Base-by-base conservation (phyloP, 495 filamentous ascomycete species). In the Penicillium herquei region DNA sequence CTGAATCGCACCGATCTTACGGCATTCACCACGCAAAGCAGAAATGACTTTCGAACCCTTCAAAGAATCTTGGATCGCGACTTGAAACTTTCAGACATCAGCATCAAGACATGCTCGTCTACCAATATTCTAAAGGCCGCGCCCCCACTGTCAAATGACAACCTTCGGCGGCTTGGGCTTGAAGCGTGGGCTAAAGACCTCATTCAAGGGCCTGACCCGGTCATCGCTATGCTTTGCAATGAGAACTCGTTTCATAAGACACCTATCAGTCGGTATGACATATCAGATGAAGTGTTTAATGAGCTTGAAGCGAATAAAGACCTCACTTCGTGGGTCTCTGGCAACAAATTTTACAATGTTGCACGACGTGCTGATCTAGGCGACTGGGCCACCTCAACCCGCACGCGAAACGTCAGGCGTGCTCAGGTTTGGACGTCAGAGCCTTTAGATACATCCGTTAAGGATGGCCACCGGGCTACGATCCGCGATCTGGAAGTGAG, bases 191-290 rank as follows among this genome's bases (percentile, higher is more conserved):
- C 88, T 5, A 75, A 87, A 3, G 87, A 97, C 59, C 89, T 77
- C 51, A 64, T 99, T 10, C 78, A 82, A 21, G 94, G 92, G 0
- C 94, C 94, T 1, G 88, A 89, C 13, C 84, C 90, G 4, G 89
- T 99, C 3, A 71, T 97, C 31, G 84, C 90, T 18, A 91, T 95
- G 87, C 80, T 99, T 32, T 96, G 90, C 63, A 78, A 79, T 21
- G 85, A 88, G 49, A 76, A 75, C 17, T 75, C 69, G 18, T 58
- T 97, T 3, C 83, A 95, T 59, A 69, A 73, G n/a, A 87, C 87
- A 1, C 87, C 81, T 0, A 76, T 95, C 37, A 72, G 80, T 12
- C 70, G 83, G 40, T 64, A 61, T n/a, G 83, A 90, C 21, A 81
- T 90, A 32, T 80, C 69, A 2, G 79, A 88, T 6, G 71, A 81